These are phyloP conservation scores for Colletotrichum somersetense DNA, from an alignment of 2,329 filamentous ascomycete species.

Conservation along the genomic window DNA sequence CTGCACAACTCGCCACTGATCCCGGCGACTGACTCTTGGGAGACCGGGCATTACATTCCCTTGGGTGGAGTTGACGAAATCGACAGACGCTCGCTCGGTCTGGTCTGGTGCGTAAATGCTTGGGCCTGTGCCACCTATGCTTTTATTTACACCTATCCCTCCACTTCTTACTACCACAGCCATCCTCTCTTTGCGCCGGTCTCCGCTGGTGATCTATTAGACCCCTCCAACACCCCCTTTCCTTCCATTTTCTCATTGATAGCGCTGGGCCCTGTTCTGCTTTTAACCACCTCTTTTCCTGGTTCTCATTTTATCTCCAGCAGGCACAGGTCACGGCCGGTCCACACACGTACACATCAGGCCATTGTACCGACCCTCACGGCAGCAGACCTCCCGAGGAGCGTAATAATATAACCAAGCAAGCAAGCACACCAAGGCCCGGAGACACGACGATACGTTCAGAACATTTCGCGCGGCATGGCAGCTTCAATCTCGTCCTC, in stretches of 20 bases:
- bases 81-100: conserved; percentile 40
- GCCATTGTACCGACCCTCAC: conserved; percentile 11
- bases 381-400: not conserved
- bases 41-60: conserved; percentile 34
- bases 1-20: conserved; percentile 38
- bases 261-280: conserved; percentile 13
- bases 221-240: conserved; percentile 29
- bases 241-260: conserved; percentile 12
- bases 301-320: not conserved
- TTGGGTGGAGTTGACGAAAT: conserved; percentile 33
- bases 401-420: not conserved
- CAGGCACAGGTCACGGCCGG: conserved; percentile 4
- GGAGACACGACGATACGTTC: not conserved
- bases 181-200: conserved; percentile 31
- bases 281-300: not conserved
- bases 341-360: conserved; percentile 17
- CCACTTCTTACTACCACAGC: conserved; percentile 15
- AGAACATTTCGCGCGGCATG: conserved; percentile 31
- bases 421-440: not conserved
- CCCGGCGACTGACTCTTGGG: conserved; percentile 34
- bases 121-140: conserved; percentile 34
- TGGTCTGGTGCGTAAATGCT: conserved; percentile 38
- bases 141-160: conserved; percentile 41
- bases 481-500: conserved; percentile 27
- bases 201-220: conserved; percentile 36